Evolutionary conservation across 2,329 filamentous ascomycete genomes (phyloP).

Genomic region (Calonectria pseudoturangicola): DNA sequence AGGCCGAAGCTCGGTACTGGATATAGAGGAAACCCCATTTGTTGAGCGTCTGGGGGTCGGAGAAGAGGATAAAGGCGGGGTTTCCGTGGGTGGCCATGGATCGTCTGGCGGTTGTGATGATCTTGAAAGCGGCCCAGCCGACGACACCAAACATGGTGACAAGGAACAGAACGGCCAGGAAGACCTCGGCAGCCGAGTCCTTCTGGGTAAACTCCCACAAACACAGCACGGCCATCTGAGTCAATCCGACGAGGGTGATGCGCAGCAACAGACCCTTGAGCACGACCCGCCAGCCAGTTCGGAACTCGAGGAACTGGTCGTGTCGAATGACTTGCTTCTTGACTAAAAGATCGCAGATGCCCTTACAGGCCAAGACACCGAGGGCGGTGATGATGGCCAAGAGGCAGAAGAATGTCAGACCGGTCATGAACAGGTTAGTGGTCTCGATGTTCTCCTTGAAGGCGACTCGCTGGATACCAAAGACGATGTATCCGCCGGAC

Average conservation of each 20-base stretch:
- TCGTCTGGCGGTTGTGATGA: constrained; percentile 74
- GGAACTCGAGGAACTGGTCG: constrained; percentile 93
- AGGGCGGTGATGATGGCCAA: constrained; percentile 85
- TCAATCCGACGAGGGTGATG: constrained; percentile 90
- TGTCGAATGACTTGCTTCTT: constrained; percentile 85
- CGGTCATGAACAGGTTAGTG: constrained; percentile 95
- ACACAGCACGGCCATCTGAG: constrained; percentile 91
- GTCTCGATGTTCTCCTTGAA: constrained; percentile 89
- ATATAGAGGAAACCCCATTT: constrained; percentile 99
- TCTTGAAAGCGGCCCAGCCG: constrained; percentile 89
- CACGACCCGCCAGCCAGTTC: constrained; percentile 93
- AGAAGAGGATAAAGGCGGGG: constrained; percentile 96
- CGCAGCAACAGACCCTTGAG: constrained; percentile 96
- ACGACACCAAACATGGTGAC: constrained; percentile 85
- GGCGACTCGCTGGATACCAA: constrained; percentile 92
- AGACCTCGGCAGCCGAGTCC: constrained; percentile 89
- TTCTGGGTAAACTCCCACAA: constrained; percentile 93
- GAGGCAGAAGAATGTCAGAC: constrained; percentile 89
- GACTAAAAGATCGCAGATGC: constrained; percentile 82
- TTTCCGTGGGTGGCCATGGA: constrained; percentile 94
- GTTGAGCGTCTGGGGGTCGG: constrained; percentile 91
- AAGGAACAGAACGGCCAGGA: constrained; percentile 92
- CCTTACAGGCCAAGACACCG: constrained; percentile 86
- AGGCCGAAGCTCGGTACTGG: constrained; percentile 94
- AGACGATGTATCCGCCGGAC: constrained; percentile 77